Evolutionary conservation across 306 rosid species (phyloP).

Genomic region (Quercus ilex): DNA sequence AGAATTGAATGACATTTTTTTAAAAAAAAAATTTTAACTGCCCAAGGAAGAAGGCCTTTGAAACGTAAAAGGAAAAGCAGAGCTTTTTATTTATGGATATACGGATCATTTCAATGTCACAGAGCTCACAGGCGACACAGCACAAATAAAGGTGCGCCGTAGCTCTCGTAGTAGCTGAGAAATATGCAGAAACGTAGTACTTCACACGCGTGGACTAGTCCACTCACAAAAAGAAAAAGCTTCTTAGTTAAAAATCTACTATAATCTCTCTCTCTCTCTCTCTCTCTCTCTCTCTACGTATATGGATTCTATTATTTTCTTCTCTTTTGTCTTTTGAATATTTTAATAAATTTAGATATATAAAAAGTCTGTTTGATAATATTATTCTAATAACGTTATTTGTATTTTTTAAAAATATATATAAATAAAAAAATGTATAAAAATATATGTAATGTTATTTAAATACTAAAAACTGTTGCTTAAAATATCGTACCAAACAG

Average conservation of each 20-base stretch:
- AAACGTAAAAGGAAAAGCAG: background rate
- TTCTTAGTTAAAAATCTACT: too few species aligned
- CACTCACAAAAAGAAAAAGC: background rate
- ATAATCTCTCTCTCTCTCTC: too few species aligned
- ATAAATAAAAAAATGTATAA: rapidly evolving
- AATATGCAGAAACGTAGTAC: background rate
- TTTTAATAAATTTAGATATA: too few species aligned
- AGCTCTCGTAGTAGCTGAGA: background rate
- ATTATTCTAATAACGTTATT: too few species aligned
- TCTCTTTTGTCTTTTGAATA: too few species aligned
- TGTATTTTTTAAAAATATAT: too few species aligned
- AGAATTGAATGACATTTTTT: too few species aligned
- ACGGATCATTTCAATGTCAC: background rate
- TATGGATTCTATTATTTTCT: too few species aligned
- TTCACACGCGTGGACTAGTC: background rate
- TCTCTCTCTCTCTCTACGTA: too few species aligned
- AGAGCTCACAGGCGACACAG: background rate
- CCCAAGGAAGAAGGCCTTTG: too few species aligned
- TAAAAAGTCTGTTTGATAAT: rapidly evolving
- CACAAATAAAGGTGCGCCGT: background rate
- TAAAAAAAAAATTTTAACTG: too few species aligned
- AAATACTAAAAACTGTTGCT: rapidly evolving
- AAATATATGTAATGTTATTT: too few species aligned
- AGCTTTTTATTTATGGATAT: background rate
- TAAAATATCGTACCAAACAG: rapidly evolving